Conservation (phyloP, 768 basidiomycete genomes). For the Paxillus ammoniavirescens region DNA sequence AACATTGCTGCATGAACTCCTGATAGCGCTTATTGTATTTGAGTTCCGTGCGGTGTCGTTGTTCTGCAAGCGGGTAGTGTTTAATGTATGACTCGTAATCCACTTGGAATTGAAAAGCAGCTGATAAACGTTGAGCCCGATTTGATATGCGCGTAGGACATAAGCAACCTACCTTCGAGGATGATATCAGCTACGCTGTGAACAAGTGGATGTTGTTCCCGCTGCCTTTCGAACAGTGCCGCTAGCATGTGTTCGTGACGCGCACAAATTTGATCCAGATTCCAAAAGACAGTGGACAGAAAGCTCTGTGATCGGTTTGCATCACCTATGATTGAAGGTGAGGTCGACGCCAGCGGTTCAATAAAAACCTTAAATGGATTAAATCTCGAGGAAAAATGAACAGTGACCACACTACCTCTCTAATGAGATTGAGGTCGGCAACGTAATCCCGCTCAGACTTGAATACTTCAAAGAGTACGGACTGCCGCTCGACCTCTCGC, state of each 20-base stretch:
- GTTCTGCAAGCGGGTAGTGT: slow-evolving; percentile 85
- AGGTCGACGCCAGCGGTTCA: slow-evolving; percentile 53
- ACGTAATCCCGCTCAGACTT: slow-evolving; percentile 90
- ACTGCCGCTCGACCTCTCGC: slow-evolving; percentile 81
- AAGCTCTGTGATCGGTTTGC: slow-evolving; percentile 59
- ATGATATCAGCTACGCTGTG: slow-evolving; percentile 84
- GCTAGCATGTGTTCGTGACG: slow-evolving; percentile 70
- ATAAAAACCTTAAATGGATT: slow-evolving; percentile 61
- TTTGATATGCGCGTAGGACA: slow-evolving; percentile 4
- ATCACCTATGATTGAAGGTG: slow-evolving; percentile 63
- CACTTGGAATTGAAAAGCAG: slow-evolving; percentile 46
- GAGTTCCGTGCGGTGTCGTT: slow-evolving; percentile 74
- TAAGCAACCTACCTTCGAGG: slow-evolving; percentile 58
- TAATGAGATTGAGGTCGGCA: slow-evolving; percentile 67
- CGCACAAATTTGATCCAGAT: slow-evolving; percentile 63
- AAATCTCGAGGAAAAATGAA: slow-evolving; percentile 3
- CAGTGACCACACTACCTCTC: slow-evolving; percentile 48
- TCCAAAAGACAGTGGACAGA: slow-evolving; percentile 80
- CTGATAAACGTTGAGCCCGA: slow-evolving; percentile 23
- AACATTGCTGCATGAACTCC: slow-evolving; percentile 59
- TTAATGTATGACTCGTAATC: slow-evolving; percentile 84
- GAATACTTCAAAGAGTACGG: slow-evolving; percentile 85
- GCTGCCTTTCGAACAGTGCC: slow-evolving; percentile 75
- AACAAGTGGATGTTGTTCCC: slow-evolving; percentile 82
- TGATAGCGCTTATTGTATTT: slow-evolving; percentile 67